A percentile compares a stretch with the other conserved stretches of the same genome.
Evolutionary conservation across 192 early-diverging fungal species (phyloP).

Genomic region (Rhizophagus clarus): DNA sequence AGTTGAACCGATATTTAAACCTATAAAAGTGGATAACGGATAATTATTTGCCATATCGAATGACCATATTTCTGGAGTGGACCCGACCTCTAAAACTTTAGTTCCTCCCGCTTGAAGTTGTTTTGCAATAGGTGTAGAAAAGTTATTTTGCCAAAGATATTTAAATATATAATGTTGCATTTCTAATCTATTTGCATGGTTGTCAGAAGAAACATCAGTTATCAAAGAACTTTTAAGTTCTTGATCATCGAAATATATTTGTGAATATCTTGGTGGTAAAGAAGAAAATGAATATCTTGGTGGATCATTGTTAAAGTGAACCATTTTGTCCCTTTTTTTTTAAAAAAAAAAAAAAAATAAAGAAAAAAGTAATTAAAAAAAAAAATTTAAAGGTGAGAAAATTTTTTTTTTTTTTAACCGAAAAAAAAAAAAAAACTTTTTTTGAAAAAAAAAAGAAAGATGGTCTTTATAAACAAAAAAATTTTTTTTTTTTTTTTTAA

Average conservation of each 20-base stretch:
- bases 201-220: background rate
- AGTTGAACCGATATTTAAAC: background rate
- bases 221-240: background rate
- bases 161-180: background rate
- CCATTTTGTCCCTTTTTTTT: too few species aligned
- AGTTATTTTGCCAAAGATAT: background rate
- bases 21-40: background rate
- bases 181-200: background rate
- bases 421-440: too few species aligned
- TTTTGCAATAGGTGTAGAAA: background rate
- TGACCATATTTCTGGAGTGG: background rate
- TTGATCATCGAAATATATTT: background rate
- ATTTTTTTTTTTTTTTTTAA: too few species aligned
- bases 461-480: too few species aligned
- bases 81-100: background rate
- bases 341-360: too few species aligned
- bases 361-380: too few species aligned
- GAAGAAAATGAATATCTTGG: too few species aligned
- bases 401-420: too few species aligned
- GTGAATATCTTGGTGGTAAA: too few species aligned
- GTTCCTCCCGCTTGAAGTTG: background rate
- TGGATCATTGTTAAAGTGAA: too few species aligned
- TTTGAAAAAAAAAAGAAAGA: too few species aligned
- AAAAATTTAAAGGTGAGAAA: too few species aligned
- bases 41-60: background rate